These are phyloP conservation scores for Chytriomyces hyalinus DNA, from an alignment of 192 early-diverging fungal genomes.

Conservation along the genomic window DNA sequence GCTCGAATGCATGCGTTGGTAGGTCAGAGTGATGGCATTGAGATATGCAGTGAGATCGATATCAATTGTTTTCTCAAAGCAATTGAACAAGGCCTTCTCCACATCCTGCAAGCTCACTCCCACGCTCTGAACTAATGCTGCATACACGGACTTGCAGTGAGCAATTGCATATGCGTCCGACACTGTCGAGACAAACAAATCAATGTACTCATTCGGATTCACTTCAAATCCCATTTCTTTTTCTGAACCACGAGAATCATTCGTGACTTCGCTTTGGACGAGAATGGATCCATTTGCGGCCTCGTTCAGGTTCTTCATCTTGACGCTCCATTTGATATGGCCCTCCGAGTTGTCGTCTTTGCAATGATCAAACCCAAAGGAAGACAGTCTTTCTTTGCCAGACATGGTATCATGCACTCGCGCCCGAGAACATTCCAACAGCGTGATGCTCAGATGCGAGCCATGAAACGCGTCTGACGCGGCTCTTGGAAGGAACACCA, in stretches of 20 bases:
- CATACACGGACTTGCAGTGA: constrained; percentile 47
- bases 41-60: constrained; percentile 51
- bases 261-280: neutral
- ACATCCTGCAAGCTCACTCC: constrained; percentile 36
- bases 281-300: constrained; percentile 10
- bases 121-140: constrained; percentile 44
- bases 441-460: constrained; percentile 30
- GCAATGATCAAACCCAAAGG: constrained; percentile 14
- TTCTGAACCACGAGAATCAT: neutral
- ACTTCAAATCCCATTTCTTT: neutral
- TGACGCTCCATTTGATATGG: neutral
- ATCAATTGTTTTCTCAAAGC: constrained; percentile 40
- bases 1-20: constrained; percentile 6
- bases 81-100: constrained; percentile 36
- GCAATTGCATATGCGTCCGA: constrained; percentile 32
- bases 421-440: constrained; percentile 37
- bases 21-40: constrained; percentile 37
- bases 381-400: constrained; percentile 13
- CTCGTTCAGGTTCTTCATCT: neutral
- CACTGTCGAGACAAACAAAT: constrained; percentile 11
- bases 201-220: constrained; percentile 6
- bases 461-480: neutral
- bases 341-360: neutral
- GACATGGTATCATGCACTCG: constrained; percentile 30
- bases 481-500: constrained; percentile 41